Conservation (phyloP, 768 basidiomycete species). For the Daedaleopsis sinensis region DNA sequence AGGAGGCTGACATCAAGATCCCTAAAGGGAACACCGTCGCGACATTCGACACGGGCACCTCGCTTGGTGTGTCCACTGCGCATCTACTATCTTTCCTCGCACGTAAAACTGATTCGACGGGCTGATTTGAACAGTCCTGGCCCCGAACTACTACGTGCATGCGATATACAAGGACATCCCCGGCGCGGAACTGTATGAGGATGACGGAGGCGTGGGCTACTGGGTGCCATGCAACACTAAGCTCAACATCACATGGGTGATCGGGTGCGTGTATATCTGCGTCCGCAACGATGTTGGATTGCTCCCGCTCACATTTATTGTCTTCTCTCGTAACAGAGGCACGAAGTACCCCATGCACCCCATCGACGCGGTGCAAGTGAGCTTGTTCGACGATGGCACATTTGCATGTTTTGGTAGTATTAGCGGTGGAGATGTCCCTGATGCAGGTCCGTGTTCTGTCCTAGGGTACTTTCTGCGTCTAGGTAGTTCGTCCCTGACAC, state of each 20-base stretch:
- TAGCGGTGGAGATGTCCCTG: not conserved
- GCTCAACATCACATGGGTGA: constrained; percentile 19
- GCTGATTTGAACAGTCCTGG: constrained; percentile 2
- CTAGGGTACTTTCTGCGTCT: not conserved
- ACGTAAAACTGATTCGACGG: not conserved
- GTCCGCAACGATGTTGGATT: not conserved
- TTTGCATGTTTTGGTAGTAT: constrained; percentile 4
- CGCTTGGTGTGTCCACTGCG: constrained; percentile 6
- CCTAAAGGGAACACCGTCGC: constrained; percentile 7
- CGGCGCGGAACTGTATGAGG: constrained; percentile 7
- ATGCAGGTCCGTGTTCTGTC: not conserved
- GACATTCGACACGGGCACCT: constrained; percentile 23
- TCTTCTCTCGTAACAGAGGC: not conserved
- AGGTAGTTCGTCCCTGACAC: not conserved
- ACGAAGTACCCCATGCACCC: constrained; percentile 18
- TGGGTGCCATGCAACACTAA: constrained; percentile 23
- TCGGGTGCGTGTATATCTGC: constrained; percentile 12
- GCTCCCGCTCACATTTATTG: not conserved
- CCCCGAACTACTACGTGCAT: constrained; percentile 16
- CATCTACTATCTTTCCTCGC: not conserved
- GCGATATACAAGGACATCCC: constrained; percentile 23
- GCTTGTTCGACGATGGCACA: not conserved
- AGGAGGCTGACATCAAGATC: not conserved
- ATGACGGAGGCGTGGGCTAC: constrained; percentile 7
- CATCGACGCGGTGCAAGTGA: constrained; percentile 4